phyloP scores from a whole-genome alignment of 2,329 filamentous ascomycete species.

The Xylariaceae sp. region DNA sequence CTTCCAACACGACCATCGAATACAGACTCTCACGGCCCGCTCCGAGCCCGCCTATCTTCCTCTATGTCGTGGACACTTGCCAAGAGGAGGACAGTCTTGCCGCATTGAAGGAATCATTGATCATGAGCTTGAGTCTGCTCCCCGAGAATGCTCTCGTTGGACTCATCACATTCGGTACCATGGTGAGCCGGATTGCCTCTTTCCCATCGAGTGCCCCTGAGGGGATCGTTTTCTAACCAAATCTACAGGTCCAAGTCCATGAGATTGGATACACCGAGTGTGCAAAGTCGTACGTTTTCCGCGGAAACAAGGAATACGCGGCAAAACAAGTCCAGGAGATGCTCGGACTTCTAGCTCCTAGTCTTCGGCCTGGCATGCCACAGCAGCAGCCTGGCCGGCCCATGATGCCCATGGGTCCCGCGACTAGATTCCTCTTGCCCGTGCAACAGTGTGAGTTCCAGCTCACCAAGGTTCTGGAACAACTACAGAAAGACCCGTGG shows the following conservation, averaged over 20 bases:
- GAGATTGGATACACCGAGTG: conserved; percentile 98
- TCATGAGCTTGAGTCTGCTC: conserved; percentile 77
- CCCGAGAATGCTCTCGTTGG: conserved; percentile 78
- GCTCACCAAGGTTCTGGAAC: conserved; percentile 90
- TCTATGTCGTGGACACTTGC: conserved; percentile 84
- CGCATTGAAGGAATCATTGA: conserved; percentile 77
- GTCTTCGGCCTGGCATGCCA: conserved; percentile 67
- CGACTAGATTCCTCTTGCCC: conserved; percentile 84
- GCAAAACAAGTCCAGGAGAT: conserved; percentile 99
- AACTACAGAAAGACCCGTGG: conserved; percentile 96
- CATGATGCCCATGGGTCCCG: conserved; percentile 69
- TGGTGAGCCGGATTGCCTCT: conserved; percentile 51
- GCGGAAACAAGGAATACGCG: conserved; percentile 95
- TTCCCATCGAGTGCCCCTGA: background rate
- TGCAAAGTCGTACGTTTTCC: conserved; percentile 97
- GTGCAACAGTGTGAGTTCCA: conserved; percentile 96
- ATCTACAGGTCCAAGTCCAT: conserved; percentile 76
- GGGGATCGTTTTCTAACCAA: conserved; percentile 22
- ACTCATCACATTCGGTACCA: conserved; percentile 84
- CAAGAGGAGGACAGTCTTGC: conserved; percentile 82
- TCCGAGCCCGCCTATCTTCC: conserved; percentile 79
- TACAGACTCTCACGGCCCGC: conserved; percentile 75
- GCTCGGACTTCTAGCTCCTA: conserved; percentile 74
- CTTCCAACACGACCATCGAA: conserved; percentile 81
- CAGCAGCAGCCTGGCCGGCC: conserved; percentile 70